Evolutionary conservation across 2,329 filamentous ascomycete genomes (phyloP), one percentile per base, ranked within the genome.

Genomic region (Dryadomyces quercus-mongolicae): DNA sequence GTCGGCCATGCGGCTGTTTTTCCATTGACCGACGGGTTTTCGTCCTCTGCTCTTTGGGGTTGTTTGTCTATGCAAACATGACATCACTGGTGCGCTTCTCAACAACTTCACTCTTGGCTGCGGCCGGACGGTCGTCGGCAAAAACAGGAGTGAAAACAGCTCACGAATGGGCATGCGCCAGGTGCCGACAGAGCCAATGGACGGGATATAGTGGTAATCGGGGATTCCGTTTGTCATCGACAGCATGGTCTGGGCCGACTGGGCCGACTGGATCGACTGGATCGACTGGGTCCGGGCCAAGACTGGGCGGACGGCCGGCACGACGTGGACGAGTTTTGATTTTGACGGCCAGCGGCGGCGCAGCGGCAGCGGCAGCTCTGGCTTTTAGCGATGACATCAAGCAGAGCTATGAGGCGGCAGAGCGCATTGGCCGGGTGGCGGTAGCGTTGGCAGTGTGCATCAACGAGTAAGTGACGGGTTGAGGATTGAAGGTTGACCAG

Each of bases 371-470:
- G n/a, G 71, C 72, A 7, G 68, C 64, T 1, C 62, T 81, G 31
- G 75, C 77, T 21, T 82, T 83, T 57, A 74, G 74, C 31, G 81
- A 85, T 65, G 83, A 95, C 60, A 82, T 89, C 60, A 86, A 85
- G 67, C 83, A 88, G 71, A 77, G 78, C 38, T 92, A 88, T 65
- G 80, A 84, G 52, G 86, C 88, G 12, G 80, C 80, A 2, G 84
- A 89, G 70, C 79, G 92, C 60, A 86, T 86, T 38, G 86, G 86
- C 9, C 80, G 92, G 58, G 92, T 97, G 21, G 82, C 84, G 12
- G 74, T 78, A 25, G 81, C 87, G 31, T 69, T 97, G 62, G 81
- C 80, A 15, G 74, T 95, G 55, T 91, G 86, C 70, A 93, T 97
- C 60, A 91, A 92, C 65, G 92, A 95, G 89, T 95, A 74, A 57